phyloP scores from a whole-genome alignment of 768 basidiomycete species.

The Auriscalpium orientale region DNA sequence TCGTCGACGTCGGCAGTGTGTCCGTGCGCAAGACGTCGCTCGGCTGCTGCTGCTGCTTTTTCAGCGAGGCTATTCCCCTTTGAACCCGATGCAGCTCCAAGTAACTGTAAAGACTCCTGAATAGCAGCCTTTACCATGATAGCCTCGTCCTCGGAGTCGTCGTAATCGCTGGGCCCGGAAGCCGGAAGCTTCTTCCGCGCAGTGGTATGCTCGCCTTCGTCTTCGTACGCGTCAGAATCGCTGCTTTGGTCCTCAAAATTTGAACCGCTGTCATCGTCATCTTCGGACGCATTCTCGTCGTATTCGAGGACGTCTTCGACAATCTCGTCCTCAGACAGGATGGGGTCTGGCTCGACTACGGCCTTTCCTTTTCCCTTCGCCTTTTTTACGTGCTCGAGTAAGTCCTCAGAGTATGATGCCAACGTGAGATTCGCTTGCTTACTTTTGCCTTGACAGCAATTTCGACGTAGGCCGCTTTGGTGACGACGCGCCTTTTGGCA shows the following conservation, averaged over 20 bases:
- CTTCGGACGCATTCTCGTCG: conserved; percentile 28
- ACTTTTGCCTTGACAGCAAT: conserved; percentile 8
- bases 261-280: conserved; percentile 54
- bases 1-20: no score
- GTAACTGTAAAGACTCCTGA: conserved; percentile 38
- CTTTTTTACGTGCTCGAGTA: conserved; percentile 2
- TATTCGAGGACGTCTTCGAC: conserved; percentile 2
- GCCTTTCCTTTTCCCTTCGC: conserved; percentile 11
- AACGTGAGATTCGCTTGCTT: no score
- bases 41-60: conserved; percentile 44
- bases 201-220: conserved; percentile 17
- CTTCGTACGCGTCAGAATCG: conserved; percentile 53
- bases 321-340: conserved; percentile 1
- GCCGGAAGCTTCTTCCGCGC: no score
- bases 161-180: not conserved
- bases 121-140: conserved; percentile 54
- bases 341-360: not conserved
- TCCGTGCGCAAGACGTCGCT: conserved; percentile 33
- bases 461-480: conserved; percentile 17
- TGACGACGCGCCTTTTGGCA: conserved; percentile 15
- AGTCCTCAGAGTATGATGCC: not conserved
- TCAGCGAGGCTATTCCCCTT: conserved; percentile 33
- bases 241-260: conserved; percentile 44
- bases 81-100: conserved; percentile 20
- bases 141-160: conserved; percentile 18